These are phyloP conservation scores for Porphyrellus cyaneotinctus DNA, from an alignment of 768 basidiomycete genomes.

Conservation along the genomic window DNA sequence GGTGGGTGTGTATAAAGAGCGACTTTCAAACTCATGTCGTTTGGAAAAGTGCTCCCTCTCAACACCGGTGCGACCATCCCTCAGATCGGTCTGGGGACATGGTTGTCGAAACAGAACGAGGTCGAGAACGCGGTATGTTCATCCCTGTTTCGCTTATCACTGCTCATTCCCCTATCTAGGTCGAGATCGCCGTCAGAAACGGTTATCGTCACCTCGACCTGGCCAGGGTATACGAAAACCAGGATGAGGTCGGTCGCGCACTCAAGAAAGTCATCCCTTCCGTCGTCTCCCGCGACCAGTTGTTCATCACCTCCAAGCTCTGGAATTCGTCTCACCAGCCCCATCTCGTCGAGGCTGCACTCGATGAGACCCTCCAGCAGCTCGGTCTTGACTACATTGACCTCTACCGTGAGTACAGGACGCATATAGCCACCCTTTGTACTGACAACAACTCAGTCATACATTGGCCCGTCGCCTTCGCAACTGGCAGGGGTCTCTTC, in stretches of 20 bases:
- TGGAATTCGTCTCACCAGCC: slow-evolving; percentile 77
- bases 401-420: slow-evolving; percentile 56
- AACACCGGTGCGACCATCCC: slow-evolving; percentile 55
- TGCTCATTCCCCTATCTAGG: slow-evolving; percentile 38
- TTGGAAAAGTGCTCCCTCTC: slow-evolving; percentile 37
- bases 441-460: slow-evolving; percentile 44
- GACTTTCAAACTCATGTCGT: slow-evolving; percentile 38
- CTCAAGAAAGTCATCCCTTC: slow-evolving; percentile 73
- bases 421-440: slow-evolving; percentile 3
- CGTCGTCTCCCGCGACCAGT: slow-evolving; percentile 74
- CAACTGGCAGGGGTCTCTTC: slow-evolving; percentile 48
- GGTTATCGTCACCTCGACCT: slow-evolving; percentile 87
- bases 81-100: slow-evolving; percentile 80
- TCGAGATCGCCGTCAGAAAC: slow-evolving; percentile 66
- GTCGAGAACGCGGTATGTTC: slow-evolving; percentile 65
- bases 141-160: not conserved
- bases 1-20: slow-evolving; percentile 1
- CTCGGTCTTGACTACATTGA: slow-evolving; percentile 77
- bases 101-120: slow-evolving; percentile 71
- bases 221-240: slow-evolving; percentile 77
- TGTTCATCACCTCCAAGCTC: slow-evolving; percentile 79
- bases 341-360: slow-evolving; percentile 62
- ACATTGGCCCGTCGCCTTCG: slow-evolving; percentile 78
- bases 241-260: slow-evolving; percentile 69
- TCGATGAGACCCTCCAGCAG: slow-evolving; percentile 70